phyloP scores from a whole-genome alignment of 495 filamentous ascomycete species.

The Xylaria palmicola region DNA sequence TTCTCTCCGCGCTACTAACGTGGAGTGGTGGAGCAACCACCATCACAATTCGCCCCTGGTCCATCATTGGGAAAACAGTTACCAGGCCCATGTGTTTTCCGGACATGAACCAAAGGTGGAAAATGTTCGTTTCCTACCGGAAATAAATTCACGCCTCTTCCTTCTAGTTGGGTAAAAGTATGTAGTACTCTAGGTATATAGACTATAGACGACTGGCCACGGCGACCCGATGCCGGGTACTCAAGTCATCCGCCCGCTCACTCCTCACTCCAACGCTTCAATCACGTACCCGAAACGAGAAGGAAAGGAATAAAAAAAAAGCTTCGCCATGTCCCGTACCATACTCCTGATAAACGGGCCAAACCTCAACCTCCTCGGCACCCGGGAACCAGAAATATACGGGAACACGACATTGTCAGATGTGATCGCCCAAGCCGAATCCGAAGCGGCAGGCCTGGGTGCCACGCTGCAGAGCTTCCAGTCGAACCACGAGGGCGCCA shows the following conservation, averaged over 20 bases:
- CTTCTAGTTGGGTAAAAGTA: not conserved
- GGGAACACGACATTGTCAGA: conserved; percentile 62
- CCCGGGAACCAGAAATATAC: conserved; percentile 69
- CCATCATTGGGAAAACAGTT: not conserved
- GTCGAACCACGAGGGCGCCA: conserved; percentile 66
- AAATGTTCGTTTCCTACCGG: not conserved
- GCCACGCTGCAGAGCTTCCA: conserved; percentile 55
- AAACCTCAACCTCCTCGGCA: conserved; percentile 78
- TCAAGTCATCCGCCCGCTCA: not conserved
- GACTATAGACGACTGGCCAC: no score
- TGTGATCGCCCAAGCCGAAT: conserved; percentile 46
- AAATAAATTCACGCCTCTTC: not conserved
- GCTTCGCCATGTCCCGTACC: conserved; percentile 43
- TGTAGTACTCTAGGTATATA: no score
- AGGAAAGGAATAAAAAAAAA: no score
- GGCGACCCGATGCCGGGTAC: no score
- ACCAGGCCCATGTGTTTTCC: not conserved
- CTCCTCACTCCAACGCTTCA: not conserved
- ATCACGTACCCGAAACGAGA: not conserved
- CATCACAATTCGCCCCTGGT: not conserved
- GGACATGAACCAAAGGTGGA: not conserved
- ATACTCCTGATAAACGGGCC: conserved; percentile 77
- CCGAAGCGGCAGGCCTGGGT: conserved; percentile 43
- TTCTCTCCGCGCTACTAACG: conserved; percentile 1
- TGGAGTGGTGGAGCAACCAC: not conserved